Percentiles rank a stretch among this genome's conserved stretches.
These are phyloP conservation scores for Acanthamoeba castellanii DNA, from an alignment of 208 protist species.

Conservation along the genomic window DNA sequence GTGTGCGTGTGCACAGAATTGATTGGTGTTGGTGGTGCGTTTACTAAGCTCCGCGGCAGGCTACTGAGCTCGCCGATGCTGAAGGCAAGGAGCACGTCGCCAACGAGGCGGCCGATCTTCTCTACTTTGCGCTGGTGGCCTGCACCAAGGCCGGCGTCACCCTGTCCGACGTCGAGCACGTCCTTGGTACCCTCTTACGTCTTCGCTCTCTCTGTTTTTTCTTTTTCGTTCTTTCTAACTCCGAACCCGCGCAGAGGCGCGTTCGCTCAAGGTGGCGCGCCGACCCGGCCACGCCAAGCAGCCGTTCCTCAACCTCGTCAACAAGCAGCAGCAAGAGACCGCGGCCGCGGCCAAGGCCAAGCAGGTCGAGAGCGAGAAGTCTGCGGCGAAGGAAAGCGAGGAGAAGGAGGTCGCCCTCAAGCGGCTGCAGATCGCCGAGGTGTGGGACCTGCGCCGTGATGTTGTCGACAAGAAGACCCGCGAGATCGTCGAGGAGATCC, in stretches of 20 bases:
- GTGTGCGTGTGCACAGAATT: not conserved
- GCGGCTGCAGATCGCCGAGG: slow-evolving; percentile 64
- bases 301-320: slow-evolving; percentile 25
- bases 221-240: not conserved
- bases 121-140: slow-evolving; percentile 86
- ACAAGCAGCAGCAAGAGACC: slow-evolving; percentile 35
- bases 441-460: slow-evolving; percentile 79
- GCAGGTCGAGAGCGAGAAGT: not conserved
- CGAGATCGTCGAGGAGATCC: slow-evolving; percentile 79
- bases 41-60: too few species aligned
- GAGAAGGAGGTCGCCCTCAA: slow-evolving; percentile 61
- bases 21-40: too few species aligned
- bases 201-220: not conserved
- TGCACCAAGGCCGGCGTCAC: slow-evolving; percentile 80
- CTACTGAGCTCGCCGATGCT: slow-evolving; percentile 17
- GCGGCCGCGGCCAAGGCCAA: not conserved
- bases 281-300: slow-evolving; percentile 84
- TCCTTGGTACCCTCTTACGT: slow-evolving; percentile 13
- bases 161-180: slow-evolving; percentile 82
- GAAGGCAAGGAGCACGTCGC: slow-evolving; percentile 72
- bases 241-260: slow-evolving; percentile 4
- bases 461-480: slow-evolving; percentile 82
- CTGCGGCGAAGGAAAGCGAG: not conserved
- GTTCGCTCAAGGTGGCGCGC: slow-evolving; percentile 80
- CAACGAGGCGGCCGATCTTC: slow-evolving; percentile 87